phyloP scores from a whole-genome alignment of 2,329 filamentous ascomycete genomes.

The Ophiosphaerella korrae region DNA sequence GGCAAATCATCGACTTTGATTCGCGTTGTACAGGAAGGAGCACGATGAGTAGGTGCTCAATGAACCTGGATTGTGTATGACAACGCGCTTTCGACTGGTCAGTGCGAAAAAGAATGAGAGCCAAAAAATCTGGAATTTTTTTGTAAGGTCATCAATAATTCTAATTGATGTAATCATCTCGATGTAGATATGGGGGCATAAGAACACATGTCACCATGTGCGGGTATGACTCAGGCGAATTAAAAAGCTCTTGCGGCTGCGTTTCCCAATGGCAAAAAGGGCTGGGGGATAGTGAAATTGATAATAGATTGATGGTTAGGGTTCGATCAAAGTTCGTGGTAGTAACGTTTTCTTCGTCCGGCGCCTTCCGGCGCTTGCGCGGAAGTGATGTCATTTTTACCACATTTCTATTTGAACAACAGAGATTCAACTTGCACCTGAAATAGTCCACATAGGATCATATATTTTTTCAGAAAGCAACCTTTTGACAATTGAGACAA shows the following conservation, averaged over 20 bases:
- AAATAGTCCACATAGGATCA: too few relatives aligned
- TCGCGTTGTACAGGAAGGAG: conserved; percentile 38
- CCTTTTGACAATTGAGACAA: conserved; percentile 6
- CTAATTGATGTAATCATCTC: conserved; percentile 31
- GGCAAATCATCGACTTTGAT: conserved; percentile 31
- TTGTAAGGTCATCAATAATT: conserved; percentile 29
- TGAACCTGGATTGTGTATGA: conserved; percentile 34
- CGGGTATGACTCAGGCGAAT: conserved; percentile 14
- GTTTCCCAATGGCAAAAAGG: conserved; percentile 29
- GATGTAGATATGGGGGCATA: conserved; percentile 32
- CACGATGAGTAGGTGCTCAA: conserved; percentile 41
- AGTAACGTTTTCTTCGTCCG: not conserved
- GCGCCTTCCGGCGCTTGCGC: not conserved
- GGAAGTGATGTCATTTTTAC: not conserved
- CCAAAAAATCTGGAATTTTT: too few relatives aligned
- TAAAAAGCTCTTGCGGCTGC: conserved; percentile 30
- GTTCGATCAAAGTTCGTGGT: not conserved
- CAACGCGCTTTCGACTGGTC: conserved; percentile 22
- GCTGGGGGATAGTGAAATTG: conserved; percentile 5
- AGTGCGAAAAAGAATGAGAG: not conserved
- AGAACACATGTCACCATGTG: conserved; percentile 40
- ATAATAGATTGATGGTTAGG: not conserved
- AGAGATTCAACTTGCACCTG: not conserved
- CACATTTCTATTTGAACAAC: not conserved
- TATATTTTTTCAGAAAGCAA: not conserved